Conservation (phyloP, 2,329 filamentous ascomycete genomes). For the Pseudogymnoascus sp. region DNA sequence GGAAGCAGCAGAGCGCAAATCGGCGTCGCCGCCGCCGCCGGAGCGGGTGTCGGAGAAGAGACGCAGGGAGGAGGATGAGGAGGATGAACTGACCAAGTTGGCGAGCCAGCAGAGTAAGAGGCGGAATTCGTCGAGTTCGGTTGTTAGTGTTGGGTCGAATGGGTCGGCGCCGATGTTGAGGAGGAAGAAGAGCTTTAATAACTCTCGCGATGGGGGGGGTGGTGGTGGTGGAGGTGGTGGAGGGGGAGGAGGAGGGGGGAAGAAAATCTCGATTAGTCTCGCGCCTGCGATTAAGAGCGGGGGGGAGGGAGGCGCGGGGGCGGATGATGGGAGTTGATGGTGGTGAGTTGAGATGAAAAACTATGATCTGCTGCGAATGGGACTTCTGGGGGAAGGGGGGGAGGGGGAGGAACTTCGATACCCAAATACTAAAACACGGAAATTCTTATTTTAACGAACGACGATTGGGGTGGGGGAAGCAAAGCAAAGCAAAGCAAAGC, state of each 20-base stretch:
- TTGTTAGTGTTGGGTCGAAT: conserved; percentile 25
- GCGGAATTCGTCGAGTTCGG: conserved; percentile 44
- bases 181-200: conserved; percentile 38
- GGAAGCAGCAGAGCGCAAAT: background rate
- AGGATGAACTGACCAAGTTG: conserved; percentile 83
- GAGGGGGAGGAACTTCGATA: background rate
- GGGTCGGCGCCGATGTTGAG: conserved; percentile 28
- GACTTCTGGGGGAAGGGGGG: background rate
- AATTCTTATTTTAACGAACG: background rate
- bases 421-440: background rate
- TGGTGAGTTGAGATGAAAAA: background rate
- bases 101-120: conserved; percentile 48
- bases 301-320: conserved; percentile 21
- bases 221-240: conserved; percentile 22
- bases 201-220: conserved; percentile 31
- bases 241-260: conserved; percentile 24
- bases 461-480: background rate
- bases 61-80: conserved; percentile 84
- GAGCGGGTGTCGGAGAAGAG: conserved; percentile 84
- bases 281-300: conserved; percentile 33
- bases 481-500: background rate
- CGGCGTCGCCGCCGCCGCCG: conserved; percentile 40
- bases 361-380: background rate
- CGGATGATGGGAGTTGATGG: conserved; percentile 19
- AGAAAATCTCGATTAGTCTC: conserved; percentile 52